Conservation (phyloP, 2,329 filamentous ascomycete species). For the Neonectria ditissima region DNA sequence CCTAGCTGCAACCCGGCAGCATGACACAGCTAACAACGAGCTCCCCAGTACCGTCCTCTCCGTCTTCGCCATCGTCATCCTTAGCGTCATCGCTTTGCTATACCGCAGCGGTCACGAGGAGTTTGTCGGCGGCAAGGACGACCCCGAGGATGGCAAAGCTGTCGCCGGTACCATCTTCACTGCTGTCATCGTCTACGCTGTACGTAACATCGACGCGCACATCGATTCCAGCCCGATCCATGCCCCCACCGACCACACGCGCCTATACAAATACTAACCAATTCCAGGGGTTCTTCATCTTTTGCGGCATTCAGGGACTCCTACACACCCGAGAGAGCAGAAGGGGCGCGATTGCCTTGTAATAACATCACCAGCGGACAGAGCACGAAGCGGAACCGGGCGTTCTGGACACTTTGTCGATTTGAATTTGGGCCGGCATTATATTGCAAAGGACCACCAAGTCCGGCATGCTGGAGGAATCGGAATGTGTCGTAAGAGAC, state of each 20-base stretch:
- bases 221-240: neutral
- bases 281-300: constrained; percentile 85
- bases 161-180: constrained; percentile 89
- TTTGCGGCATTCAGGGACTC: constrained; percentile 90
- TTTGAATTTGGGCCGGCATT: constrained; percentile 43
- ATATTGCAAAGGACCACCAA: constrained; percentile 39
- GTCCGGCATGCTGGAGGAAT: constrained; percentile 18
- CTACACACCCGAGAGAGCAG: constrained; percentile 86
- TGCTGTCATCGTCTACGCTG: constrained; percentile 88
- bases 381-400: constrained; percentile 42
- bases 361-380: constrained; percentile 42
- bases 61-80: constrained; percentile 73
- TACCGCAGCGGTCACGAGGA: constrained; percentile 86
- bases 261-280: constrained; percentile 15
- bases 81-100: constrained; percentile 74
- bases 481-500: constrained; percentile 18
- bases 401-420: constrained; percentile 44
- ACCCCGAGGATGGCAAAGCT: constrained; percentile 78
- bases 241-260: neutral
- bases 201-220: constrained; percentile 62
- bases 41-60: constrained; percentile 76
- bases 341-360: constrained; percentile 84
- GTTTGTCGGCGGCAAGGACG: constrained; percentile 80
- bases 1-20: constrained; percentile 26
- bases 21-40: constrained; percentile 42